Conservation (phyloP, 2,329 filamentous ascomycete genomes). For the Plectosphaerella sp. region DNA sequence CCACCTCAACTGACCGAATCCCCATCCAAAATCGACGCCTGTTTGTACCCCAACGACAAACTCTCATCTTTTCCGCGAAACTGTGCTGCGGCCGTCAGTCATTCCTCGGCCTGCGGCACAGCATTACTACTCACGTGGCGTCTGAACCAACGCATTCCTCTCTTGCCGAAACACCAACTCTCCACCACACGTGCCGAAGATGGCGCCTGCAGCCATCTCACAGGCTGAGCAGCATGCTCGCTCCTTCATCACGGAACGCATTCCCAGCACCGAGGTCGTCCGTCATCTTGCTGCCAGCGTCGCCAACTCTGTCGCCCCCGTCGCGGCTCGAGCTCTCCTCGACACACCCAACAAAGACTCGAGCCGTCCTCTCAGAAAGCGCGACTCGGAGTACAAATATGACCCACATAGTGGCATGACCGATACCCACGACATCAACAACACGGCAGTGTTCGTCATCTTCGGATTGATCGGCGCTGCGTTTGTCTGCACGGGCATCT, state of each 20-base stretch:
- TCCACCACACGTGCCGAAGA: slow-evolving; percentile 11
- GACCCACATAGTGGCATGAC: slow-evolving; percentile 45
- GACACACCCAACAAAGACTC: slow-evolving; percentile 22
- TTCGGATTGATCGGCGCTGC: slow-evolving; percentile 78
- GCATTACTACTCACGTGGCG: slow-evolving; percentile 16
- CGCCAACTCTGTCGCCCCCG: slow-evolving; percentile 30
- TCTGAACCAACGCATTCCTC: too few species aligned
- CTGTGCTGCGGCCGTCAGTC: background rate
- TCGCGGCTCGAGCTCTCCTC: slow-evolving; percentile 39
- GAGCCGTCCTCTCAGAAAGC: background rate
- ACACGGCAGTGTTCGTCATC: slow-evolving; percentile 72
- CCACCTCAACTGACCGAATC: background rate
- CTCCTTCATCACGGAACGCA: slow-evolving; percentile 22
- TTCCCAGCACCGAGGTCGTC: slow-evolving; percentile 15
- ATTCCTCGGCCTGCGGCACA: slow-evolving; percentile 20
- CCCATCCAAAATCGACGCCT: too few species aligned
- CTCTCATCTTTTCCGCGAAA: background rate
- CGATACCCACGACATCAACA: slow-evolving; percentile 54
- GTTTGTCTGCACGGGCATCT: slow-evolving; percentile 73
- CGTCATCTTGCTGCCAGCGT: slow-evolving; percentile 15
- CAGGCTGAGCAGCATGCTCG: slow-evolving; percentile 9
- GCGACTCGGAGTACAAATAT: slow-evolving; percentile 22
- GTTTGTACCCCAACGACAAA: background rate
- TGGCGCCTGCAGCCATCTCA: slow-evolving; percentile 36
- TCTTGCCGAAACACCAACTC: background rate